Base-by-base conservation (phyloP, 192 early-diverging fungal species). In the Coemansia sp. region DNA sequence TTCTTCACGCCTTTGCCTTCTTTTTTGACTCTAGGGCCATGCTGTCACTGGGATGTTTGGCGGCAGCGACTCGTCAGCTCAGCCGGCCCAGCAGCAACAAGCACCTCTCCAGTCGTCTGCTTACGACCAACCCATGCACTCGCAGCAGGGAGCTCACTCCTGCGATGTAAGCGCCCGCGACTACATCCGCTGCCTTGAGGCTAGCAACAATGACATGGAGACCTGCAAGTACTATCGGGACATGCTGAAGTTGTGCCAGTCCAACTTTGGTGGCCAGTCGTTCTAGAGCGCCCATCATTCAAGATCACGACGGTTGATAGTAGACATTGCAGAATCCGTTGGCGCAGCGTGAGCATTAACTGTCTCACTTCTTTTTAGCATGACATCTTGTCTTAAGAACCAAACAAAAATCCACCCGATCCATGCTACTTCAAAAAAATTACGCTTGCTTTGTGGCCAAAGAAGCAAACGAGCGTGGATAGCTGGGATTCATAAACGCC, bases 141-240 rank as follows among this genome's bases (percentile, higher is more conserved):
- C 62, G 41, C 64, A 68, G 38, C 51, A 75, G 50, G 35, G 30
- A 29, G 45, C 23, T 22, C 30, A 37, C 38, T 64, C 78, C 4
- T 88, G 86, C 70, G 84, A 87, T 58, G 59, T 80, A n/a, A 86
- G 92, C 67, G 84, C 86, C 55, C 88, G 87, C 72, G 88, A 86
- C 22, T 93, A 93, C 66, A 85, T 83, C 30, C 82, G 86, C 60
- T 97, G 95, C 67, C 80, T 97, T 29, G 90, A 95, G 63, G 63
- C 75, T 60, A 91, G 83, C 70, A 80, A 78, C 47, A 86, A 89
- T 63, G 86, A 94, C 70, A 85, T 90, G 59, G 67, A 58, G 35
- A 80, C 84, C 26, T 97, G 94, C 80, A 87, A 91, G 77, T 92
- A 88, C 82, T 92, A 92, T 72, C 72, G 94, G 32, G 92, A 97